These are phyloP conservation scores for Termitomyces sp. DNA, from an alignment of 768 basidiomycete genomes.

Conservation along the genomic window DNA sequence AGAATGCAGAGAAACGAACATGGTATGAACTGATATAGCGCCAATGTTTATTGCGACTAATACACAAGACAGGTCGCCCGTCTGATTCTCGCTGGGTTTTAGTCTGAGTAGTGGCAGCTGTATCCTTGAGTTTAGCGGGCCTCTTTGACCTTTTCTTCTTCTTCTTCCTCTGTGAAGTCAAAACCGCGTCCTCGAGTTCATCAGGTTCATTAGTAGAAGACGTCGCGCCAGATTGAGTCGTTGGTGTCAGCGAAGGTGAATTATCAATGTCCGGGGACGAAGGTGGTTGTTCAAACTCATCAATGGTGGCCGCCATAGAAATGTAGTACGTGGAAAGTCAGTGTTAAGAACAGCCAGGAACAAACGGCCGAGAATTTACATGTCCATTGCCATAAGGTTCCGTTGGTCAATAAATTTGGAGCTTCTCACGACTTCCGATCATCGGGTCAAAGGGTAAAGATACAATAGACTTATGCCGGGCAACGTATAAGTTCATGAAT, in stretches of 20 bases:
- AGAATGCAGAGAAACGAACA: constrained; percentile 41
- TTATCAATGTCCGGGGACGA: constrained; percentile 13
- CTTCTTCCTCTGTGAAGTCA: constrained; percentile 47
- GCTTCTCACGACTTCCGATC: constrained; percentile 13
- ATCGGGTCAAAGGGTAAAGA: neutral
- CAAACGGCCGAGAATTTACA: neutral
- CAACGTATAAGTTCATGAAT: too few species aligned
- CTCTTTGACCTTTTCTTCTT: constrained; percentile 67
- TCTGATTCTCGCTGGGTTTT: constrained; percentile 36
- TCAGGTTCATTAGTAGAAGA: constrained; percentile 22
- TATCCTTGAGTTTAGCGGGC: constrained; percentile 43
- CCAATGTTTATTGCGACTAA: constrained; percentile 94
- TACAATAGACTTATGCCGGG: too few species aligned
- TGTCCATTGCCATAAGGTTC: neutral
- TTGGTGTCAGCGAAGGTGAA: constrained; percentile 13
- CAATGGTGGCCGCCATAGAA: neutral
- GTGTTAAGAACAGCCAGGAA: neutral
- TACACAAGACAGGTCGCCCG: constrained; percentile 68
- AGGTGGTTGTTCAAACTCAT: neutral
- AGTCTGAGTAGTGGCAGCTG: constrained; percentile 22
- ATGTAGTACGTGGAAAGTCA: neutral
- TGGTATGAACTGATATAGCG: constrained; percentile 90
- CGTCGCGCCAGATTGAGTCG: constrained; percentile 25
- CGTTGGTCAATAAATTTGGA: constrained; percentile 12
- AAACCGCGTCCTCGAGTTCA: constrained; percentile 22